Evolutionary conservation across 208 protist genomes (phyloP).

Genomic region (Trypanosoma congolense): DNA sequence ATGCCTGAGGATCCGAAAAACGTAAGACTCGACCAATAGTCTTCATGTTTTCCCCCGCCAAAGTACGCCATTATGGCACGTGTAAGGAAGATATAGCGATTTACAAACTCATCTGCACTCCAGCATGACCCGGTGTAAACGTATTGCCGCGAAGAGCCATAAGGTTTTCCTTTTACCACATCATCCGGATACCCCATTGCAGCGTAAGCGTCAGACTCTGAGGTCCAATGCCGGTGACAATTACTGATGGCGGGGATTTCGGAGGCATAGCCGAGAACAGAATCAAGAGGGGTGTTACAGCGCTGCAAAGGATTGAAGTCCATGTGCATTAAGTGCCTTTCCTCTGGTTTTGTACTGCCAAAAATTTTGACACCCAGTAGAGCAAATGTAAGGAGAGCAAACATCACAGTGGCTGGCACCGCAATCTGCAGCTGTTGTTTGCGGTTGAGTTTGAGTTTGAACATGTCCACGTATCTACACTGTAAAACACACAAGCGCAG

Average conservation of each 20-base stretch:
- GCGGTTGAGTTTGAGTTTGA: no score
- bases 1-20: neutral
- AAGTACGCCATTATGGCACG: neutral
- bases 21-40: neutral
- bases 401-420: conserved; percentile 17
- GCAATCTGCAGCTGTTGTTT: conserved; percentile 1
- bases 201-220: conserved; percentile 27
- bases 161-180: conserved; percentile 1
- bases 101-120: conserved; percentile 5
- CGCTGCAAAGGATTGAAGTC: conserved; percentile 32
- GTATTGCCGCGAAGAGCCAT: neutral
- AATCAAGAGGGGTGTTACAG: conserved; percentile 43
- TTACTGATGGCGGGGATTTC: conserved; percentile 64
- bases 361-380: neutral
- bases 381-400: neutral
- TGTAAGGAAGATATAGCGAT: conserved; percentile 1
- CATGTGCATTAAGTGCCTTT: neutral
- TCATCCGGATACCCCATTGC: conserved; percentile 38
- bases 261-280: conserved; percentile 44
- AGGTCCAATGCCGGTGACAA: conserved; percentile 32
- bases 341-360: neutral
- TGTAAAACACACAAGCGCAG: no score
- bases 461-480: no score
- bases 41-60: neutral
- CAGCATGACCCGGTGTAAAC: conserved; percentile 1